Evolutionary conservation across 257 asterid species (phyloP).

Genomic region (Petunia axillaris): DNA sequence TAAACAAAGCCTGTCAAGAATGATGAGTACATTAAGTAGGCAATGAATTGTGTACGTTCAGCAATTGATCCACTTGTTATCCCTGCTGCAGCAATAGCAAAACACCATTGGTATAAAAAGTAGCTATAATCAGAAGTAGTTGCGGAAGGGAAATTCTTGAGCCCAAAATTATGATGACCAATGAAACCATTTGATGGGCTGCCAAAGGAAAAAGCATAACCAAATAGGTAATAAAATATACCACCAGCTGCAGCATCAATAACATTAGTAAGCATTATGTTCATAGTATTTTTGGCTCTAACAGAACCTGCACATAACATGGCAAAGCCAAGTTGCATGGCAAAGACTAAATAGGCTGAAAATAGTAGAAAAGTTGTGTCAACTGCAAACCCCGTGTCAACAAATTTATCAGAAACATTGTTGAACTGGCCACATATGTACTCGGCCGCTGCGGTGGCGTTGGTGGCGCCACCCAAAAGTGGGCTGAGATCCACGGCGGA

Average conservation of each 20-base stretch:
- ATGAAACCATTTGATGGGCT: slow-evolving; percentile 56
- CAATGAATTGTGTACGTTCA: slow-evolving; percentile 53
- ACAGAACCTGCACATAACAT: slow-evolving; percentile 63
- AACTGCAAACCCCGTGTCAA: slow-evolving; percentile 47
- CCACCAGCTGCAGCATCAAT: slow-evolving; percentile 60
- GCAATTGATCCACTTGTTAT: slow-evolving; percentile 63
- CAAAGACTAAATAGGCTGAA: slow-evolving; percentile 58
- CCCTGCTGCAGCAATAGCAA: slow-evolving; percentile 62
- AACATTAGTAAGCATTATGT: slow-evolving; percentile 57
- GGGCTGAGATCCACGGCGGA: slow-evolving; percentile 42
- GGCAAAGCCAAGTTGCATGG: slow-evolving; percentile 70
- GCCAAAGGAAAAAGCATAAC: slow-evolving; percentile 56
- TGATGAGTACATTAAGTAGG: slow-evolving; percentile 50
- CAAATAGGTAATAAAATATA: slow-evolving; percentile 55
- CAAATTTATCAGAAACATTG: slow-evolving; percentile 39
- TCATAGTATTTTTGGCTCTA: slow-evolving; percentile 56
- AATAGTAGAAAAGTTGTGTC: slow-evolving; percentile 64
- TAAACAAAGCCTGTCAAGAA: slow-evolving; percentile 56
- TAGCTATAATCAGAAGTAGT: slow-evolving; percentile 41
- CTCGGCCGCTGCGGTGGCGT: slow-evolving; percentile 47
- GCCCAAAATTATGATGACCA: slow-evolving; percentile 51
- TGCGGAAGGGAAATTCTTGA: slow-evolving; percentile 39
- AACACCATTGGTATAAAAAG: slow-evolving; percentile 61
- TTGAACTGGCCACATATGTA: slow-evolving; percentile 53
- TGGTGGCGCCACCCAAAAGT: slow-evolving; percentile 40